phyloP scores from a whole-genome alignment of 768 basidiomycete genomes.

The Tulasnella sp. region DNA sequence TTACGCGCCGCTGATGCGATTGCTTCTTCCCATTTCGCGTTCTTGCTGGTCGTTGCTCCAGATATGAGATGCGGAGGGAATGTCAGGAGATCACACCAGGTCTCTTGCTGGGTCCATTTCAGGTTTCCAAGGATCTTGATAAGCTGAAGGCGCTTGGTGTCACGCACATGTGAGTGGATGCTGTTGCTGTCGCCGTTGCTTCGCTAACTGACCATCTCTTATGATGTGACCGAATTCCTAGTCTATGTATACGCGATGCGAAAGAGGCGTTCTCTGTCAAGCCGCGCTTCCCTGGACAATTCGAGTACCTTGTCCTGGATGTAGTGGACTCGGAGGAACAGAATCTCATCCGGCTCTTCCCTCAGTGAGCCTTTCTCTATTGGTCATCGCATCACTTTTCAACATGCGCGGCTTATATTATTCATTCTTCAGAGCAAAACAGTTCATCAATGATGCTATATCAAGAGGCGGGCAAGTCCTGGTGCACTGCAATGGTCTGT shows the following conservation, averaged over 20 bases:
- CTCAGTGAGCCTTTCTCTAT: too few species aligned
- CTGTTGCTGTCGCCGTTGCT: background rate
- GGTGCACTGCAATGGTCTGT: conserved; percentile 79
- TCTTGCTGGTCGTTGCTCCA: conserved; percentile 26
- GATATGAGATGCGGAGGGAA: conserved; percentile 93
- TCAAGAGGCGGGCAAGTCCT: conserved; percentile 60
- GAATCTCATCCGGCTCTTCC: conserved; percentile 85
- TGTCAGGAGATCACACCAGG: conserved; percentile 84
- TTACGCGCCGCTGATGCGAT: background rate
- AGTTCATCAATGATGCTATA: conserved; percentile 63
- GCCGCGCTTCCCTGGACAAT: conserved; percentile 71
- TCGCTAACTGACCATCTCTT: background rate
- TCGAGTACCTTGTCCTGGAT: conserved; percentile 69
- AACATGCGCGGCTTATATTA: background rate
- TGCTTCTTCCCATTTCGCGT: background rate
- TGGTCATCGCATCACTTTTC: background rate
- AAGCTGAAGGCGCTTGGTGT: conserved; percentile 53
- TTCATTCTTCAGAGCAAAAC: conserved; percentile 44
- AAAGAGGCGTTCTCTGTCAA: conserved; percentile 85
- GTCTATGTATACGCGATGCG: conserved; percentile 78
- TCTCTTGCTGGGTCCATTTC: conserved; percentile 76
- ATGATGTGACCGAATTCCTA: conserved; percentile 24
- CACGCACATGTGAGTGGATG: conserved; percentile 66
- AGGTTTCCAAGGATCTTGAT: conserved; percentile 72
- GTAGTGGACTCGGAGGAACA: conserved; percentile 91